Conservation (phyloP, 176 grass and related monocot genomes). For the Cymbopogon citratus region DNA sequence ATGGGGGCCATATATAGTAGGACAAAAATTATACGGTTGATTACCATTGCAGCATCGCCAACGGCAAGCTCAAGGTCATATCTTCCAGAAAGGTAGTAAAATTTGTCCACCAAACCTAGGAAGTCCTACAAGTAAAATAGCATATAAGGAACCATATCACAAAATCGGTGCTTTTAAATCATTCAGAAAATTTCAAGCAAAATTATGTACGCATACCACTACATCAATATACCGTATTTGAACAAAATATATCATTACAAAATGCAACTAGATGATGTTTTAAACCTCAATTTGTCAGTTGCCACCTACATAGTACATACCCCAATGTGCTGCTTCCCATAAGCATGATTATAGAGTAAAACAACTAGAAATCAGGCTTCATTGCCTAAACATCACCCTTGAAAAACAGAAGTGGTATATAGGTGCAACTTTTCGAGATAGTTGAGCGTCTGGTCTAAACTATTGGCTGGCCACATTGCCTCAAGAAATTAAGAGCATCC, state of each 20-base stretch:
- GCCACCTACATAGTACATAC: neutral
- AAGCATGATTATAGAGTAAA: neutral
- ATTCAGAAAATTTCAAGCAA: neutral
- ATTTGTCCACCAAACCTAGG: conserved; percentile 83
- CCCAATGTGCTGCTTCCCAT: neutral
- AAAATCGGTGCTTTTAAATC: neutral
- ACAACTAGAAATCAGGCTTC: conserved; percentile 2
- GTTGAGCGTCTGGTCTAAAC: neutral
- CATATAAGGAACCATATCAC: neutral
- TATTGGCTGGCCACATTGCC: neutral
- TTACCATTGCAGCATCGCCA: conserved; percentile 92
- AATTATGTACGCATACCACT: neutral
- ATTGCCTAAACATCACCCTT: neutral
- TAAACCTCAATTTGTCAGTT: neutral
- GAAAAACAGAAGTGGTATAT: neutral
- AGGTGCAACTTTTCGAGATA: neutral
- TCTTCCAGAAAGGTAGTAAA: conserved; percentile 95
- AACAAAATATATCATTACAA: neutral
- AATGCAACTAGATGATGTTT: neutral
- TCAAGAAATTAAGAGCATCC: neutral
- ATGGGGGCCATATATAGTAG: neutral
- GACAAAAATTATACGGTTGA: neutral
- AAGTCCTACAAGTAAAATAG: conserved; percentile 55
- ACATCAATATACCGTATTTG: neutral
- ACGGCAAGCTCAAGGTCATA: conserved; percentile 83